phyloP scores from a whole-genome alignment of 2,329 filamentous ascomycete genomes.

The Pseudocercospora crystallina region DNA sequence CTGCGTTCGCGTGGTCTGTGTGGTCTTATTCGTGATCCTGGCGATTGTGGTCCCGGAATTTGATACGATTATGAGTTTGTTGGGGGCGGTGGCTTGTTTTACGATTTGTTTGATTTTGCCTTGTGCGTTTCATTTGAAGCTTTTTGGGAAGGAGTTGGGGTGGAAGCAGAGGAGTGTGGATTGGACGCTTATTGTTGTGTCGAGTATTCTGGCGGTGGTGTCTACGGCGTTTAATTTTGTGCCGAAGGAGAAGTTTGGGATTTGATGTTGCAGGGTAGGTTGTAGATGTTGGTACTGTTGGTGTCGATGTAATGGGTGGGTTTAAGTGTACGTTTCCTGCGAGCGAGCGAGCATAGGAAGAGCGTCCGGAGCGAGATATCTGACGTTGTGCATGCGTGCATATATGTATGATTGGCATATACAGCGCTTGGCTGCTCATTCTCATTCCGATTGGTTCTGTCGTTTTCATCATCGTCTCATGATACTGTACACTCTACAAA shows the following conservation, averaged over 20 bases:
- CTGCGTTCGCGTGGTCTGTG: conserved; percentile 63
- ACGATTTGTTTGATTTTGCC: conserved; percentile 92
- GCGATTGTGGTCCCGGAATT: conserved; percentile 75
- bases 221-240: conserved; percentile 88
- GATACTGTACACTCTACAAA: conserved; percentile 5
- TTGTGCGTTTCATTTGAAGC: conserved; percentile 82
- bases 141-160: conserved; percentile 74
- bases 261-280: conserved; percentile 7
- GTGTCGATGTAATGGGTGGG: neutral
- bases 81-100: conserved; percentile 88
- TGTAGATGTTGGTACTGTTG: neutral
- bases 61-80: conserved; percentile 85
- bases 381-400: too few species aligned
- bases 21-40: conserved; percentile 72
- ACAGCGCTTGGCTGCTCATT: neutral
- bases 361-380: conserved; percentile 3
- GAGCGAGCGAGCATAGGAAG: neutral
- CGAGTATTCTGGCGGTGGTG: conserved; percentile 66
- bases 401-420: conserved; percentile 1
- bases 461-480: neutral
- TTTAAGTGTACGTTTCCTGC: neutral
- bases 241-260: conserved; percentile 70
- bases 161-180: conserved; percentile 63
- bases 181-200: conserved; percentile 69
- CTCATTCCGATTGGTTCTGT: neutral